phyloP scores from a whole-genome alignment of 176 grass and related monocot species.

The Oryza officinalis region DNA sequence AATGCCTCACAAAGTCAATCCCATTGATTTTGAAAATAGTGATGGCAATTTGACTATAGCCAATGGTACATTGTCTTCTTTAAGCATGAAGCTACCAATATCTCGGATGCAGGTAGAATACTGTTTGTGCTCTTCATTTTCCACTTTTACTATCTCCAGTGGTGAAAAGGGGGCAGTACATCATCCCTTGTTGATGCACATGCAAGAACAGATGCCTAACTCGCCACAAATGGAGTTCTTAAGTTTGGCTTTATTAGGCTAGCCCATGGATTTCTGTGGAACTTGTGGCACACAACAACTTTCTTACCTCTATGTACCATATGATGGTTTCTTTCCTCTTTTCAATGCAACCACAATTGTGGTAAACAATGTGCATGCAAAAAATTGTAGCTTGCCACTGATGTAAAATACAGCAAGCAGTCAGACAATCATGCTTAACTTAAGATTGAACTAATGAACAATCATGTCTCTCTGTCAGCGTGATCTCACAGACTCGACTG shows the following conservation, averaged over 20 bases:
- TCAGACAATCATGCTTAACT: background rate
- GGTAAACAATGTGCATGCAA: background rate
- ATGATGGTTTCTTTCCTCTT: background rate
- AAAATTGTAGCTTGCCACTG: background rate
- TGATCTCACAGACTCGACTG: slow-evolving; percentile 96
- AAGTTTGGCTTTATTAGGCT: background rate
- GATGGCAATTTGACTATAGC: slow-evolving; percentile 78
- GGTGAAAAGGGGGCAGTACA: background rate
- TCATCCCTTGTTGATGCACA: background rate
- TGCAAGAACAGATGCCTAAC: background rate
- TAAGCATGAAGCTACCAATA: slow-evolving; percentile 94
- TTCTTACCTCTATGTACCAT: background rate
- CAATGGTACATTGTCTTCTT: slow-evolving; percentile 60
- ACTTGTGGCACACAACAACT: background rate
- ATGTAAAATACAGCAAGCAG: background rate
- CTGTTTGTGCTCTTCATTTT: slow-evolving; percentile 3
- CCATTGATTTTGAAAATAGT: slow-evolving; percentile 99
- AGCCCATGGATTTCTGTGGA: background rate
- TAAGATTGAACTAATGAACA: slow-evolving; percentile 15
- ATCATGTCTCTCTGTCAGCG: slow-evolving; percentile 55
- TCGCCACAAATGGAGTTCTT: background rate
- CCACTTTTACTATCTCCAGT: slow-evolving; percentile 6
- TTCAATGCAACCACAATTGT: background rate
- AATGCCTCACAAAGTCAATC: slow-evolving; percentile 99
- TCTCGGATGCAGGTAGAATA: slow-evolving; percentile 82